Percentiles rank a stretch among this genome's conserved stretches.
phyloP scores from a whole-genome alignment of 768 basidiomycete genomes.

The Strobilomyces confusus region DNA sequence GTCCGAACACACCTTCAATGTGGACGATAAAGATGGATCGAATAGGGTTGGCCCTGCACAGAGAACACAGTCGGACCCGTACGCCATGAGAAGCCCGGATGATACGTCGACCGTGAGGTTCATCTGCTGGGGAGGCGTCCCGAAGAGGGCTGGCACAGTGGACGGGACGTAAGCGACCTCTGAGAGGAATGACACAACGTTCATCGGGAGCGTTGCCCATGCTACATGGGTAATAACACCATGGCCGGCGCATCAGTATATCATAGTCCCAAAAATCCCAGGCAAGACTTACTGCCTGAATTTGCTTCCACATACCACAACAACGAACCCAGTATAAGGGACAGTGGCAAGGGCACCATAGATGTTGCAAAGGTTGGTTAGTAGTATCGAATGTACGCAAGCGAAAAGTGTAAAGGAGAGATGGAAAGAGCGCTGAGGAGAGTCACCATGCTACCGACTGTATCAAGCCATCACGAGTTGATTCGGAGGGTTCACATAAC shows the following conservation, averaged over 20 bases:
- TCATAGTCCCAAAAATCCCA: background rate
- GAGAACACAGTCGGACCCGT: constrained; percentile 23
- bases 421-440: background rate
- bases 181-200: constrained; percentile 13
- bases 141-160: constrained; percentile 19
- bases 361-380: background rate
- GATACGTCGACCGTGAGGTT: constrained; percentile 22
- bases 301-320: constrained; percentile 11
- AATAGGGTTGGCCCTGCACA: constrained; percentile 21
- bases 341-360: background rate
- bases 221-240: constrained; percentile 14
- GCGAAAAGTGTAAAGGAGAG: background rate
- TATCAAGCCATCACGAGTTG: too few species aligned
- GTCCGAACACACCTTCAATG: constrained; percentile 20
- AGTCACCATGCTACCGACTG: too few species aligned
- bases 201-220: constrained; percentile 26
- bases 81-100: constrained; percentile 12
- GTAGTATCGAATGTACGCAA: background rate
- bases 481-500: too few species aligned
- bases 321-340: background rate
- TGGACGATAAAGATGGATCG: constrained; percentile 21
- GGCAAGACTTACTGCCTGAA: constrained; percentile 11
- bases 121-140: constrained; percentile 27
- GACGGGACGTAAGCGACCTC: constrained; percentile 9
- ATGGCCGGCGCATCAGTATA: background rate